These are phyloP conservation scores for Ceratocystis diversiconidia DNA, from an alignment of 2,329 filamentous ascomycete species.

Conservation along the genomic window DNA sequence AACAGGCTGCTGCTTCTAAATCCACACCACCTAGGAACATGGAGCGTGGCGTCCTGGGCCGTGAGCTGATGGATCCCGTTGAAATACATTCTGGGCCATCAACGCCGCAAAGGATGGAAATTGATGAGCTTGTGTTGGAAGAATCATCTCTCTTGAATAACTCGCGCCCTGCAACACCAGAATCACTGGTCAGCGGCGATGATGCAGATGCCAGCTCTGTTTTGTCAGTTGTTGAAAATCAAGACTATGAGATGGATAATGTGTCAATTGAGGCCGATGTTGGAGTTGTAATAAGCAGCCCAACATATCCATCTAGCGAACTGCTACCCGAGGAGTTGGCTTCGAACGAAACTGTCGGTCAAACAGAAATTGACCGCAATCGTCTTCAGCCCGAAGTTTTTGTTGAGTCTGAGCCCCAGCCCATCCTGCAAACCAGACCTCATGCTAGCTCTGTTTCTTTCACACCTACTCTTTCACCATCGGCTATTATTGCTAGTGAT, in stretches of 20 bases:
- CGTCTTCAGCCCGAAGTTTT: background rate
- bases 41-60: constrained; percentile 19
- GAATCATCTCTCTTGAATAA: background rate
- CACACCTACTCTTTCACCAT: constrained; percentile 17
- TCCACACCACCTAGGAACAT: constrained; percentile 10
- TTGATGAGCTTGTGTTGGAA: background rate
- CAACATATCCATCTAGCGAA: constrained; percentile 1
- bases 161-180: background rate
- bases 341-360: background rate
- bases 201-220: background rate
- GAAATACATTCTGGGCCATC: constrained; percentile 9
- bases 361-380: background rate
- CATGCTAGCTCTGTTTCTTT: constrained; percentile 18
- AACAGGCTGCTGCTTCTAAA: constrained; percentile 7
- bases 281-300: background rate
- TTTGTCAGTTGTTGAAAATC: background rate
- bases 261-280: background rate
- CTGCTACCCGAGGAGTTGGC: background rate
- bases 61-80: constrained; percentile 18
- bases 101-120: background rate
- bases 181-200: background rate
- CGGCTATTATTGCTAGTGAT: constrained; percentile 8
- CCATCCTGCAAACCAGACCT: background rate
- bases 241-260: background rate
- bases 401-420: background rate